phyloP scores from a whole-genome alignment of 164 flowering plant genomes.

The Vitis rupestris region DNA sequence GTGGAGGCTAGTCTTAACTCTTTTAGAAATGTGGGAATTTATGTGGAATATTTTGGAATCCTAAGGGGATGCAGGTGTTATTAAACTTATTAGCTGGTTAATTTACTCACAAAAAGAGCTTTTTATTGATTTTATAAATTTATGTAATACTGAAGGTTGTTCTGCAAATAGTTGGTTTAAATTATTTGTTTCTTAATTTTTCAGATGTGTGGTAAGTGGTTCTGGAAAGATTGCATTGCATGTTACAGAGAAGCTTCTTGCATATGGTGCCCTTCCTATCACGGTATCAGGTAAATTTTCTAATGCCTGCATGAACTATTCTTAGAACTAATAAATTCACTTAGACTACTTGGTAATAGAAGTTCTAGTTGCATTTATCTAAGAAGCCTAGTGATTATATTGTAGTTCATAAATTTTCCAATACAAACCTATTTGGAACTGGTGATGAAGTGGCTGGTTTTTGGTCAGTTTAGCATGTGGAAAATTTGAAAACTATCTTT shows the following conservation, averaged over 20 bases:
- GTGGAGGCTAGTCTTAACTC: too few species aligned
- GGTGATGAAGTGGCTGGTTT: too few species aligned
- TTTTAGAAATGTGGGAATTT: too few species aligned
- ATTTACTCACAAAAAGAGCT: too few species aligned
- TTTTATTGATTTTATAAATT: not conserved
- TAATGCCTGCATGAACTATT: constrained; percentile 1
- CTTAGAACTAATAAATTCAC: not conserved
- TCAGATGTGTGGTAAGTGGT: constrained; percentile 94
- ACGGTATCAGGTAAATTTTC: constrained; percentile 75
- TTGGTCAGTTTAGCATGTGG: too few species aligned
- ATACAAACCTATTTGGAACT: too few species aligned
- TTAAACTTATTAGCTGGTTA: not conserved
- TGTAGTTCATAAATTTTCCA: too few species aligned
- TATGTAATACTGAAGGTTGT: constrained; percentile 1
- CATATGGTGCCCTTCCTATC: constrained; percentile 86
- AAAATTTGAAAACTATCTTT: too few species aligned
- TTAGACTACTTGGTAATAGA: not conserved
- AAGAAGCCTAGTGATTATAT: too few species aligned
- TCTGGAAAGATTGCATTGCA: constrained; percentile 98
- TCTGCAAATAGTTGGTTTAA: not conserved
- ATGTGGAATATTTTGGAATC: too few species aligned
- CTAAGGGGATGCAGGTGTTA: too few species aligned
- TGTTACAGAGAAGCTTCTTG: constrained; percentile 88
- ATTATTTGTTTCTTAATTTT: constrained; percentile 8
- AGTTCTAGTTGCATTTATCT: too few species aligned